Conservation (phyloP, 2,329 filamentous ascomycete genomes). For the Rutstroemia sp. region DNA sequence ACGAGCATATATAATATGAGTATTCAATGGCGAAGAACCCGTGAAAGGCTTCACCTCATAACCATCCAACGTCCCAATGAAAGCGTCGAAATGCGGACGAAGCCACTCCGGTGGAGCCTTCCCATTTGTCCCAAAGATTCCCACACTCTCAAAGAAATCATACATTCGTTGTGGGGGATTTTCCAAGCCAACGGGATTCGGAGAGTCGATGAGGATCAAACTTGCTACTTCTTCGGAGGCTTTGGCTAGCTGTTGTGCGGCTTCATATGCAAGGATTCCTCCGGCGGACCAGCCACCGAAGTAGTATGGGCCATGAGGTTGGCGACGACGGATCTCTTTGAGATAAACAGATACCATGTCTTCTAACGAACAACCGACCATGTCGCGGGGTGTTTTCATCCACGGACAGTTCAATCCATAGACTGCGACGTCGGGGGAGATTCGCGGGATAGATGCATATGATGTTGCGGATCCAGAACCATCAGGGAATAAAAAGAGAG, state of each 20-base stretch:
- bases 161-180: slow-evolving; percentile 42
- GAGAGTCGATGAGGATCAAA: slow-evolving; percentile 56
- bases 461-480: slow-evolving; percentile 1
- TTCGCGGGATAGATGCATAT: neutral
- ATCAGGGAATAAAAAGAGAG: slow-evolving; percentile 1
- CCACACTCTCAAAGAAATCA: slow-evolving; percentile 63
- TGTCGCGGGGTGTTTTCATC: neutral
- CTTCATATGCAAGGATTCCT: slow-evolving; percentile 1
- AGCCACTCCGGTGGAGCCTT: slow-evolving; percentile 59
- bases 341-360: neutral
- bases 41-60: slow-evolving; percentile 59
- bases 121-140: slow-evolving; percentile 50
- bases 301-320: neutral
- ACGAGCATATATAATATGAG: slow-evolving; percentile 60
- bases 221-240: slow-evolving; percentile 45
- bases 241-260: neutral
- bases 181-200: slow-evolving; percentile 58
- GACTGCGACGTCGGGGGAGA: neutral
- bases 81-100: slow-evolving; percentile 61
- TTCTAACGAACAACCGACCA: neutral
- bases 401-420: neutral
- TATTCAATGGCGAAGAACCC: slow-evolving; percentile 48
- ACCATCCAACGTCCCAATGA: slow-evolving; percentile 58
- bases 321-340: neutral
- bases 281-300: slow-evolving; percentile 3